A percentile compares a stretch with the other conserved stretches of the same genome.
Evolutionary conservation across 2,329 filamentous ascomycete species (phyloP).

Genomic region (Ploettnerulaceae sp.): DNA sequence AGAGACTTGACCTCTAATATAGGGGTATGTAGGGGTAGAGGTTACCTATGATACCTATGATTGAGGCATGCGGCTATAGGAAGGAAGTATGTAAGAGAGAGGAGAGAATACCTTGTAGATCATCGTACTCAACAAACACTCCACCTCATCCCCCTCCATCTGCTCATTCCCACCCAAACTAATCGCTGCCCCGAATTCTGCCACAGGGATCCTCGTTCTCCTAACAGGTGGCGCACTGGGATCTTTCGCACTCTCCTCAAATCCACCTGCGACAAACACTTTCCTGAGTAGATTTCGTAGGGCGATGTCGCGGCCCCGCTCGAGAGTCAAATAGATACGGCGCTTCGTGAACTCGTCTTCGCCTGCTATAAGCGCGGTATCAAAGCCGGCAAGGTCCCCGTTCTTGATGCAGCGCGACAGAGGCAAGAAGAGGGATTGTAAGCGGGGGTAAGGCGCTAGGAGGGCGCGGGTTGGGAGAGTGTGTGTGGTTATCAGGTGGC

Average conservation of each 20-base stretch:
- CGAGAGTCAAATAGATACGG: slow-evolving; percentile 90
- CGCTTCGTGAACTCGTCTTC: slow-evolving; percentile 92
- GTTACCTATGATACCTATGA: neutral
- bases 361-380: slow-evolving; percentile 70
- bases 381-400: slow-evolving; percentile 80
- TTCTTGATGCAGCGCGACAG: slow-evolving; percentile 73
- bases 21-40: neutral
- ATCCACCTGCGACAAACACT: slow-evolving; percentile 81
- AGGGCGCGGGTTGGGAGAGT: slow-evolving; percentile 70
- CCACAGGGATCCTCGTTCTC: slow-evolving; percentile 73
- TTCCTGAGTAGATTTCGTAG: slow-evolving; percentile 88
- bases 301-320: slow-evolving; percentile 86
- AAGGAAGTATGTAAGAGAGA: slow-evolving; percentile 3
- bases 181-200: slow-evolving; percentile 81
- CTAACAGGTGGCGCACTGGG: slow-evolving; percentile 56
- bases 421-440: slow-evolving; percentile 74
- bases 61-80: neutral
- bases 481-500: slow-evolving; percentile 82
- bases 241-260: slow-evolving; percentile 66
- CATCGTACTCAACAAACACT: slow-evolving; percentile 91
- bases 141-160: slow-evolving; percentile 86
- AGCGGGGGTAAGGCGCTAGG: slow-evolving; percentile 67
- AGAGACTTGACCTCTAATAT: neutral
- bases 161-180: slow-evolving; percentile 62
- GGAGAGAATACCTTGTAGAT: slow-evolving; percentile 79